These are phyloP conservation scores for Triticum dicoccoides DNA, from an alignment of 176 grass and related monocot species.

Conservation along the genomic window DNA sequence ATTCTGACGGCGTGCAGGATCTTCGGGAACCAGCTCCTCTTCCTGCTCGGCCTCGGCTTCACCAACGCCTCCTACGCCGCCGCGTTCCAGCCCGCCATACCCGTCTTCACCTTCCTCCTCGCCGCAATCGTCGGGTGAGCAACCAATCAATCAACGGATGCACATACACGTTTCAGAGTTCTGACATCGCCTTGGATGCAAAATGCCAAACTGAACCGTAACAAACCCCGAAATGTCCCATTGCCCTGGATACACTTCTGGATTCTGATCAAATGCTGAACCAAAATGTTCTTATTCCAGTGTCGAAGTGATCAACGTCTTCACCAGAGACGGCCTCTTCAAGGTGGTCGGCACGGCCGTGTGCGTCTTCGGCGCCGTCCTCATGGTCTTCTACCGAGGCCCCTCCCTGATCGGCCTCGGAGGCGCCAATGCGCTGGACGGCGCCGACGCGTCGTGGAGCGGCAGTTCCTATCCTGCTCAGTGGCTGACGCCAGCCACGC, in stretches of 20 bases:
- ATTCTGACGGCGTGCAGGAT: conserved; percentile 39
- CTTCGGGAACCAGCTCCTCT: conserved; percentile 91
- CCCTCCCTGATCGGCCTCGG: conserved; percentile 61
- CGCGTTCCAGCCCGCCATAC: conserved; percentile 91
- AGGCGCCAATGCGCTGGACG: background rate
- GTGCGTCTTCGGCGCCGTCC: conserved; percentile 67
- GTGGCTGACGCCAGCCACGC: conserved; percentile 33
- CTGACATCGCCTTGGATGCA: background rate
- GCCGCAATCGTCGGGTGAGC: conserved; percentile 60
- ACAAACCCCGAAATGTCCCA: background rate
- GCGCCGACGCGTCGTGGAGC: conserved; percentile 21
- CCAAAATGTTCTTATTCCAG: conserved; percentile 1
- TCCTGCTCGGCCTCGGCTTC: conserved; percentile 79
- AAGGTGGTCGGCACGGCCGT: conserved; percentile 68
- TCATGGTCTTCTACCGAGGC: conserved; percentile 82
- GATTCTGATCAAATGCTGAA: background rate
- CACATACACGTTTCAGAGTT: background rate
- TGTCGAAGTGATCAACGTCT: conserved; percentile 65
- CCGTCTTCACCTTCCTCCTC: conserved; percentile 80
- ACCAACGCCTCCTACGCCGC: conserved; percentile 90
- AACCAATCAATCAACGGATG: background rate
- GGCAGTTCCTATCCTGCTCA: conserved; percentile 15
- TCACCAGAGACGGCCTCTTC: conserved; percentile 53
- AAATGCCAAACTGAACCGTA: background rate
- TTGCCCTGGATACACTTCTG: background rate